phyloP scores from a whole-genome alignment of 1,284 basidiomycete species.

The Ustilago tritici region DNA sequence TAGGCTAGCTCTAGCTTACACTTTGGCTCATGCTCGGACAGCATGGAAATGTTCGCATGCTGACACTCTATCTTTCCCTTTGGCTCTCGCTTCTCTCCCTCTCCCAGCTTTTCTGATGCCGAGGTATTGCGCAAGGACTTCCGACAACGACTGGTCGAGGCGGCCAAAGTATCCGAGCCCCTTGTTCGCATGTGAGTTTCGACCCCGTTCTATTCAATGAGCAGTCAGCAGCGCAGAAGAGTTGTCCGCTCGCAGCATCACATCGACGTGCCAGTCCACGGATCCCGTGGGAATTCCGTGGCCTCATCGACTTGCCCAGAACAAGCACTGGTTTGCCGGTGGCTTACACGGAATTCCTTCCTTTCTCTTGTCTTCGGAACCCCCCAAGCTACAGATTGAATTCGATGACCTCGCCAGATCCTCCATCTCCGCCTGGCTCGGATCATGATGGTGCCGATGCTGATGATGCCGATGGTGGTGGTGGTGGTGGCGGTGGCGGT shows the following conservation, averaged over 20 bases:
- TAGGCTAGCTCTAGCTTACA: not conserved
- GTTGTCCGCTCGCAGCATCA: not conserved
- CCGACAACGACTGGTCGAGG: constrained; percentile 75
- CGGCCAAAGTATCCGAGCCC: constrained; percentile 76
- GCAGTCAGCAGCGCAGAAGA: not conserved
- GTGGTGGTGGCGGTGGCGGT: constrained; percentile 1
- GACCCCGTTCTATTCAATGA: not conserved
- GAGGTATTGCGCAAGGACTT: constrained; percentile 80
- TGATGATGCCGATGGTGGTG: not conserved
- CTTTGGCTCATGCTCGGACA: not conserved
- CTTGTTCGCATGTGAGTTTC: constrained; percentile 82
- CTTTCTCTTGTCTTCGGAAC: not conserved
- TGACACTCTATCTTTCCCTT: not conserved
- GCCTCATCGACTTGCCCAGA: not conserved
- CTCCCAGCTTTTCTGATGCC: constrained; percentile 79
- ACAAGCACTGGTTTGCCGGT: no score
- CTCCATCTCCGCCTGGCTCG: constrained; percentile 33
- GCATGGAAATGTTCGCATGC: not conserved
- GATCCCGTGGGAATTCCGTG: not conserved
- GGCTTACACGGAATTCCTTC: not conserved
- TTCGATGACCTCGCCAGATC: constrained; percentile 45
- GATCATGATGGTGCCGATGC: constrained; percentile 21
- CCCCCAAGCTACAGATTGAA: constrained; percentile 21
- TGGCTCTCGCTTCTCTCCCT: constrained; percentile 2
- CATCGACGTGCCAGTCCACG: not conserved